Percentiles rank a stretch among this genome's conserved stretches.
Evolutionary conservation across 148 eudicot species (phyloP).

Genomic region (Cornus kousa): DNA sequence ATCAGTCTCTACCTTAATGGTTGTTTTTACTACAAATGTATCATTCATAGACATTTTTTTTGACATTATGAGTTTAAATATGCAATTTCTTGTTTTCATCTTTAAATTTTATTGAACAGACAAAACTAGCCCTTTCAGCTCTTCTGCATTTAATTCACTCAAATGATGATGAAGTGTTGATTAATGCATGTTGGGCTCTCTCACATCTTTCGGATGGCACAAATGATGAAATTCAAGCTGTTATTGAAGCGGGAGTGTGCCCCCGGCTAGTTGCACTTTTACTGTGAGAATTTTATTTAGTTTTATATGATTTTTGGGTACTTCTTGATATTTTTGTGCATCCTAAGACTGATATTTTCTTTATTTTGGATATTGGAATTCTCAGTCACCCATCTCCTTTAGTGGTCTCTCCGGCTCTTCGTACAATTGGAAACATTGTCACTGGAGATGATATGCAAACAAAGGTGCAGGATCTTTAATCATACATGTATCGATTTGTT

Average conservation of each 20-base stretch:
- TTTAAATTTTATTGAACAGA: no score
- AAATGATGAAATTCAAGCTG: constrained; percentile 69
- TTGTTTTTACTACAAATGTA: not conserved
- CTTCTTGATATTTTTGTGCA: not conserved
- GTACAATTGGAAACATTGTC: constrained; percentile 48
- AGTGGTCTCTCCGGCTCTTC: constrained; percentile 53
- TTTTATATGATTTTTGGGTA: not conserved
- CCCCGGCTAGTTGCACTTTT: constrained; percentile 51
- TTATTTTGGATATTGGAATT: not conserved
- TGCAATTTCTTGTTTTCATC: not conserved
- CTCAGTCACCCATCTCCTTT: constrained; percentile 41
- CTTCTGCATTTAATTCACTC: constrained; percentile 53
- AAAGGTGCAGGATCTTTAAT: constrained; percentile 27
- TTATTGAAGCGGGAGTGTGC: constrained; percentile 61
- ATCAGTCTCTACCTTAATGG: no score
- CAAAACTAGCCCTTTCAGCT: constrained; percentile 39
- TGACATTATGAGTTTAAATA: not conserved
- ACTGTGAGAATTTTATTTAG: constrained; percentile 34
- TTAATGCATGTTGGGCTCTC: constrained; percentile 70
- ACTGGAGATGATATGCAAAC: constrained; percentile 53
- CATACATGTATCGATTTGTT: no score
- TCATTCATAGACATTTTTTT: no score
- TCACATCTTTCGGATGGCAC: constrained; percentile 74
- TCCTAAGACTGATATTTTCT: not conserved
- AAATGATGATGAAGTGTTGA: constrained; percentile 61